Base-by-base conservation (phyloP, 257 asterid species). In the Capsicum rhomboideum region DNA sequence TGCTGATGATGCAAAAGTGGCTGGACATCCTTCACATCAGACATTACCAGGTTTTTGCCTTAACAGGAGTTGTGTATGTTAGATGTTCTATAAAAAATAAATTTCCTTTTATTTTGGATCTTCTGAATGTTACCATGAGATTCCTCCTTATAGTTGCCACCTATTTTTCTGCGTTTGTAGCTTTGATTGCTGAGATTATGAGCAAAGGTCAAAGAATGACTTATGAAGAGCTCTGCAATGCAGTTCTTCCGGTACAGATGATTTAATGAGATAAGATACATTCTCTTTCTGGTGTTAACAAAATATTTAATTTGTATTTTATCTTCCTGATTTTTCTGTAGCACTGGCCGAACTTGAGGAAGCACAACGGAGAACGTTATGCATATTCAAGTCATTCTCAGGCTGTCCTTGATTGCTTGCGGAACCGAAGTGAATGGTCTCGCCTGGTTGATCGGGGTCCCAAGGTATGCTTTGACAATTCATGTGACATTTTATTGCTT, bases 381-480 rank as follows among this genome's bases (percentile, higher is more conserved):
- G 98, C 99, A 58, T 95, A 95, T 89, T 90, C 99, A 81, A 94
- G 97, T 87, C 99, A 94, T 90, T 91, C 96, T n/a, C 98, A 94
- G 84, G 99, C 99, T 82, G 99, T 95, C 44, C 97, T 95, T 83
- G 99, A 95, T 86, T 95, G 99, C 90, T 91, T 95, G 83, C 92
- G 99, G 90, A 95, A 95, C 85, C 94, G 98, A 88, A 94, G 92
- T 86, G 99, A 94, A 92, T 95, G 99, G 99, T 93, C 98, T 55
- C 95, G 96, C 84, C 89, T 95, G 86, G 97, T 95, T 84, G 99
- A 95, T 88, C 99, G 99, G 82, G 99, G 99, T 86, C 96, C 99
- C 82, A 95, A 94, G 96, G 98, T 95, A 90, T 71, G 80, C 86
- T 31, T 82, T 52, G 74, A 54, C 44, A 21, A 17, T 69, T 37